Evolutionary conservation across 441 rosid species (phyloP).

Genomic region (Syzygium malaccense): DNA sequence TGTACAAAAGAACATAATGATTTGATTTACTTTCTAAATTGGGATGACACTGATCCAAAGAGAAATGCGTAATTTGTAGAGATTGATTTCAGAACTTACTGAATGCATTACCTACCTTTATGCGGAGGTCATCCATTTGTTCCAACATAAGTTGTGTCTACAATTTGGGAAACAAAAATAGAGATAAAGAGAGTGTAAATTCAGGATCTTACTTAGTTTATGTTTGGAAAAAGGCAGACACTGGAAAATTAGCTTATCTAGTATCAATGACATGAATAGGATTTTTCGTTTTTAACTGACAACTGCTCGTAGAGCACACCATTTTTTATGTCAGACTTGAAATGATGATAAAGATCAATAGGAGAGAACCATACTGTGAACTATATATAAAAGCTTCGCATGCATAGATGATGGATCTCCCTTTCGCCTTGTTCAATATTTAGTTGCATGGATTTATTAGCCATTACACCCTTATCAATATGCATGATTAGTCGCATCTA

Average conservation of each 20-base stretch:
- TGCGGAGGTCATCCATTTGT: conserved; percentile 76
- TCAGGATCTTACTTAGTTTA: background rate
- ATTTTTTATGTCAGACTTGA: background rate
- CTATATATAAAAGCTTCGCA: background rate
- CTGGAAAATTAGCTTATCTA: background rate
- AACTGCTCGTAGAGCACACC: background rate
- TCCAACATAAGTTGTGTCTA: conserved; percentile 73
- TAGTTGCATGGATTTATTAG: background rate
- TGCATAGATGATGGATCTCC: background rate
- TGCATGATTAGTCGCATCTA: background rate
- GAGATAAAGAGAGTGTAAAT: background rate
- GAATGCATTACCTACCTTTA: conserved; percentile 31
- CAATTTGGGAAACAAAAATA: background rate
- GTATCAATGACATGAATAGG: background rate
- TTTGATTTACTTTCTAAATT: background rate
- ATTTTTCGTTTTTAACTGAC: background rate
- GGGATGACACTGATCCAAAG: background rate
- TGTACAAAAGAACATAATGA: background rate
- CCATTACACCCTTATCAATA: background rate
- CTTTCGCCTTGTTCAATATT: background rate
- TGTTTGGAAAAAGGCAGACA: background rate
- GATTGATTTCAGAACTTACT: background rate
- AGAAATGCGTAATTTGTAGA: background rate
- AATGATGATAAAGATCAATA: background rate
- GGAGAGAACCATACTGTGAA: background rate